Conservation (phyloP, 805 yeast genomes). For the Ogataea saltuana region DNA sequence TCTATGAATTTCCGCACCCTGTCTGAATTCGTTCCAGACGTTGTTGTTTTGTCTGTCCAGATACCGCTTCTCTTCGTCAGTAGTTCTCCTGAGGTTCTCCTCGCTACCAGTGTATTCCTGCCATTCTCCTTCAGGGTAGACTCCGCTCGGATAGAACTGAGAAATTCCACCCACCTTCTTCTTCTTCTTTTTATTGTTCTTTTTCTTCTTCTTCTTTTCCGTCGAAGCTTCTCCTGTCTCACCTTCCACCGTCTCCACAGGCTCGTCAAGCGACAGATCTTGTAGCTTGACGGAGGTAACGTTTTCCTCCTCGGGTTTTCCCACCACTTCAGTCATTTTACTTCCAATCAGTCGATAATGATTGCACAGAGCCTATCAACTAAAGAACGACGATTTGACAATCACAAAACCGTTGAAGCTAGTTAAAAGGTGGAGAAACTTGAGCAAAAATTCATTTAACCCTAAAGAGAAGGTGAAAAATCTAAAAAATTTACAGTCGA, state of each 20-base stretch:
- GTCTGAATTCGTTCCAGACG: constrained; percentile 85
- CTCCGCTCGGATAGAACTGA: constrained; percentile 64
- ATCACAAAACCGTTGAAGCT: too few relatives aligned
- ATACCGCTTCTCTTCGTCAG: constrained; percentile 84
- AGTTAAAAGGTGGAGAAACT: too few relatives aligned
- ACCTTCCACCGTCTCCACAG: constrained; percentile 16
- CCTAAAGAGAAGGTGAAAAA: background rate
- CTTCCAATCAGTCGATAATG: too few relatives aligned
- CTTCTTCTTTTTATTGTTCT: constrained; percentile 62
- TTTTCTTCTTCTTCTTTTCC: constrained; percentile 41
- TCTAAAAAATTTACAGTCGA: background rate
- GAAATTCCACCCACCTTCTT: constrained; percentile 64
- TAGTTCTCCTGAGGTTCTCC: constrained; percentile 70
- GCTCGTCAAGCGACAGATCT: constrained; percentile 4
- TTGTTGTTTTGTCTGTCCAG: constrained; percentile 63
- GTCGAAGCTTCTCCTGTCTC: constrained; percentile 25
- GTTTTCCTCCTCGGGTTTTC: constrained; percentile 2
- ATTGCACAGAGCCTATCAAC: too few relatives aligned
- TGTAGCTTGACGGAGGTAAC: too few relatives aligned
- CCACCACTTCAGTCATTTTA: constrained; percentile 3
- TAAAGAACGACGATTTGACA: too few relatives aligned
- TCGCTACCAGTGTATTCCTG: constrained; percentile 61
- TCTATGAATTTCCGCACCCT: constrained; percentile 95
- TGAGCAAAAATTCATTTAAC: too few relatives aligned
- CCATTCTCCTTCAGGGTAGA: constrained; percentile 88